A percentile compares a stretch with the other conserved stretches of the same genome.
phyloP scores from a whole-genome alignment of 495 filamentous ascomycete species.

The Pseudomonodictys pantanalensis region DNA sequence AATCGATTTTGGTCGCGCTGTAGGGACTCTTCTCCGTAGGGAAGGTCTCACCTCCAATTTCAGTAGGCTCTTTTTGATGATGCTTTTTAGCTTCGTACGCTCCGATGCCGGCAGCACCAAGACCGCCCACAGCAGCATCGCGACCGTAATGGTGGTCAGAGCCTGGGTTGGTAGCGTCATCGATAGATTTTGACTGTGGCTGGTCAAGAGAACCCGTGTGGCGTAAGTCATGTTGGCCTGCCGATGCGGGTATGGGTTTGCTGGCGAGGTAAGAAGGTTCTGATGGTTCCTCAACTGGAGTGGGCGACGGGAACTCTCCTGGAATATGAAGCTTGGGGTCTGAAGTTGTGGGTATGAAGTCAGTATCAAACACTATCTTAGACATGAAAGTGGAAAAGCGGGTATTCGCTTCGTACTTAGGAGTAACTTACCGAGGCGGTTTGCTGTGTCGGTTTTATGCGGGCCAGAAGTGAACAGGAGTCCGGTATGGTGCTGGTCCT shows the following conservation, averaged over 20 bases:
- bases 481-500: not conserved
- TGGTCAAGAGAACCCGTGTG: not conserved
- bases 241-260: not conserved
- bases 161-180: not conserved
- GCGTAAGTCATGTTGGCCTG: not conserved
- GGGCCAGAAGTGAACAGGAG: slow-evolving; percentile 15
- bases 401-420: too few relatives aligned
- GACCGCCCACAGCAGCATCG: slow-evolving; percentile 23
- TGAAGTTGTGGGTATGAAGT: too few relatives aligned
- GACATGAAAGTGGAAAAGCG: too few relatives aligned
- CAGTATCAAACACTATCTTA: too few relatives aligned
- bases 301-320: slow-evolving; percentile 27
- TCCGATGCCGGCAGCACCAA: slow-evolving; percentile 20
- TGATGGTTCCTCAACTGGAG: slow-evolving; percentile 6
- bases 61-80: slow-evolving; percentile 6
- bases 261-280: not conserved
- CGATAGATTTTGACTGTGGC: not conserved
- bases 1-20: slow-evolving; percentile 16
- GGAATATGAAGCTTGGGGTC: slow-evolving; percentile 32
- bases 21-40: slow-evolving; percentile 8
- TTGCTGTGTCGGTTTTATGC: slow-evolving; percentile 27
- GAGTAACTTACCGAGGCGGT: too few relatives aligned
- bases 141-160: slow-evolving; percentile 24
- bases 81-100: slow-evolving; percentile 15
- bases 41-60: not conserved